Base-by-base conservation (phyloP, 2,329 filamentous ascomycete genomes). In the Talaromyces piceae region DNA sequence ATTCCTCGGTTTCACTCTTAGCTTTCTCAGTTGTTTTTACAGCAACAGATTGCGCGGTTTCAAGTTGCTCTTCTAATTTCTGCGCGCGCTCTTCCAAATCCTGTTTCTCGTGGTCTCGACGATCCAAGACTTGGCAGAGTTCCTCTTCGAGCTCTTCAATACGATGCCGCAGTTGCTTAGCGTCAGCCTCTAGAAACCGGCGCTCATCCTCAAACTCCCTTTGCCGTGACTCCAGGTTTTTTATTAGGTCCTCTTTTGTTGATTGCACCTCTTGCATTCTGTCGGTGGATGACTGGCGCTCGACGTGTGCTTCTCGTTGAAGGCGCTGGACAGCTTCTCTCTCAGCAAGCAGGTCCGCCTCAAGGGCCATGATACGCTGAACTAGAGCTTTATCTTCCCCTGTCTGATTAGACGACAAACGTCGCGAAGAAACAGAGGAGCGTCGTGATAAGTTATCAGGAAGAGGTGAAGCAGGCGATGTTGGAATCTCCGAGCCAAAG, bases 131-230 rank as follows among this genome's bases (percentile, higher is more conserved):
- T 54, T 89, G 80, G 60, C 96, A 91, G 47, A 97, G 81, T 63
- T 95, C 91, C 61, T 96, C 91, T 68, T 98, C 93, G 5, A 87
- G 79, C 59, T 97, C 89, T 63, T 97, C 93, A 0, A 93, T 75
- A 48, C 84, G 86, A 49, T 84, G 77, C 62, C 86, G 91, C 52
- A 91, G 78, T 12, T 80, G 79, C 59, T 83, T 85, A 52, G 93
- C 83, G 64, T 97, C 91, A 13, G 81, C 77, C 59, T 95, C 88
- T 0, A 97, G 75, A 8, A 84, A 86, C 61, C 87, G 88, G 33
- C 93, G 82, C 67, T 97, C 91, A 46, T 84, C 83, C 30, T 87
- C 77, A 59, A 95, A 96, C 62, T 97, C 93, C 23, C 82, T 83
- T 68, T 96, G 89, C 57, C 94, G 81, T 11, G 91, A 87, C 63